Conservation (phyloP, 345 rosid species). For the Garcia nutans region DNA sequence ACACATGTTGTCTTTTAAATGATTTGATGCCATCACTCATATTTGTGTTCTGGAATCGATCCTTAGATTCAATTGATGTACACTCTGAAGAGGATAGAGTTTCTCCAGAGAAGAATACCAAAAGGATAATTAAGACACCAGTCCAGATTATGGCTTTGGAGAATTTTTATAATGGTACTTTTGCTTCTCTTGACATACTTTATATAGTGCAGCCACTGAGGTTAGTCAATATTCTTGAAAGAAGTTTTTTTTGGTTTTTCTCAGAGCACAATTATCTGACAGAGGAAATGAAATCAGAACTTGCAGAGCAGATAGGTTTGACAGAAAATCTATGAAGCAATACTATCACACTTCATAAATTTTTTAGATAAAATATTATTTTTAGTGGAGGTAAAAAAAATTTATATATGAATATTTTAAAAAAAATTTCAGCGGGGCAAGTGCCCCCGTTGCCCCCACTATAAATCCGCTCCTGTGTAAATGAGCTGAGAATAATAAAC, state of each 20-base stretch:
- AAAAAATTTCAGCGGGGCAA: too few relatives aligned
- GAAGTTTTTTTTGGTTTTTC: conserved; percentile 9
- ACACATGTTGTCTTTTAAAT: not conserved
- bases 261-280: conserved; percentile 77
- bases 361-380: too few relatives aligned
- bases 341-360: too few relatives aligned
- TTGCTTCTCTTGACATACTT: conserved; percentile 15
- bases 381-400: too few relatives aligned
- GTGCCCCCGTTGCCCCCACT: too few relatives aligned
- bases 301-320: conserved; percentile 68
- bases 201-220: conserved; percentile 16
- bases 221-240: conserved; percentile 14
- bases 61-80: conserved; percentile 56
- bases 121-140: conserved; percentile 70
- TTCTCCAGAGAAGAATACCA: conserved; percentile 53
- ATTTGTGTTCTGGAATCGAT: conserved; percentile 12
- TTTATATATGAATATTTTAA: too few relatives aligned
- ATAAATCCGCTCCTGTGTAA: too few relatives aligned
- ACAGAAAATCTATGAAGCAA: too few relatives aligned
- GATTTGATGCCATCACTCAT: not conserved
- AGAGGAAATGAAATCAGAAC: conserved; percentile 71
- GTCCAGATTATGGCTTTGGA: conserved; percentile 74
- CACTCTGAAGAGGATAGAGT: conserved; percentile 59
- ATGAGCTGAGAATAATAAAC: too few relatives aligned
- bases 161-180: conserved; percentile 69